phyloP scores from a whole-genome alignment of 805 yeast species.

The Alloascoidea hylecoeti region DNA sequence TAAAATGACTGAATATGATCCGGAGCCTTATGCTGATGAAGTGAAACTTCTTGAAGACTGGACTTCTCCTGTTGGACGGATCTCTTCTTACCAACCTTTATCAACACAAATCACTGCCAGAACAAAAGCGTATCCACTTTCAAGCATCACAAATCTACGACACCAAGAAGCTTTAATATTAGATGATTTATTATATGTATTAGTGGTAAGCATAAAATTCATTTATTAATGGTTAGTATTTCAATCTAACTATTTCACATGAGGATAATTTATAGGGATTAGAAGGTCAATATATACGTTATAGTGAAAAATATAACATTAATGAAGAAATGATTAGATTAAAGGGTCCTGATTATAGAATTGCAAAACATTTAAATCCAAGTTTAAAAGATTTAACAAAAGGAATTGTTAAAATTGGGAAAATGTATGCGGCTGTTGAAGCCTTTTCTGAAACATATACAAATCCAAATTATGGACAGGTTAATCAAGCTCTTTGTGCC shows the following conservation, averaged over 20 bases:
- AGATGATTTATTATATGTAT: slow-evolving; percentile 52
- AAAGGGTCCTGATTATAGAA: slow-evolving; percentile 61
- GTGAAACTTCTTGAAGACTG: not conserved
- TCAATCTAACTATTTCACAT: not conserved
- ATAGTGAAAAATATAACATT: slow-evolving; percentile 45
- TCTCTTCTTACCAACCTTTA: slow-evolving; percentile 17
- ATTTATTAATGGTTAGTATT: not conserved
- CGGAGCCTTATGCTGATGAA: not conserved
- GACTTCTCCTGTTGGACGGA: not conserved
- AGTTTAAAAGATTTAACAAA: slow-evolving; percentile 59
- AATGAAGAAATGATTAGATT: slow-evolving; percentile 24
- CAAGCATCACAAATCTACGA: slow-evolving; percentile 27
- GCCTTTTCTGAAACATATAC: slow-evolving; percentile 51
- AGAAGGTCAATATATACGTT: slow-evolving; percentile 70
- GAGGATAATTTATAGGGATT: slow-evolving; percentile 26
- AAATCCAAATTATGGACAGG: slow-evolving; percentile 44
- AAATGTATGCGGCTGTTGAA: slow-evolving; percentile 40
- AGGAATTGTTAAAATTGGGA: slow-evolving; percentile 47
- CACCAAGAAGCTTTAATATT: slow-evolving; percentile 64
- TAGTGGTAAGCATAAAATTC: slow-evolving; percentile 23
- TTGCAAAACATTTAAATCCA: slow-evolving; percentile 60
- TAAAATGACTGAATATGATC: not conserved
- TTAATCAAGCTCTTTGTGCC: slow-evolving; percentile 58
- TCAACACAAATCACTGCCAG: slow-evolving; percentile 16
- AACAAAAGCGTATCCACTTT: slow-evolving; percentile 29